Percentiles rank a stretch among this genome's conserved stretches.
Evolutionary conservation across 192 early-diverging fungal genomes (phyloP).

Genomic region (Entomortierella chlamydospora): DNA sequence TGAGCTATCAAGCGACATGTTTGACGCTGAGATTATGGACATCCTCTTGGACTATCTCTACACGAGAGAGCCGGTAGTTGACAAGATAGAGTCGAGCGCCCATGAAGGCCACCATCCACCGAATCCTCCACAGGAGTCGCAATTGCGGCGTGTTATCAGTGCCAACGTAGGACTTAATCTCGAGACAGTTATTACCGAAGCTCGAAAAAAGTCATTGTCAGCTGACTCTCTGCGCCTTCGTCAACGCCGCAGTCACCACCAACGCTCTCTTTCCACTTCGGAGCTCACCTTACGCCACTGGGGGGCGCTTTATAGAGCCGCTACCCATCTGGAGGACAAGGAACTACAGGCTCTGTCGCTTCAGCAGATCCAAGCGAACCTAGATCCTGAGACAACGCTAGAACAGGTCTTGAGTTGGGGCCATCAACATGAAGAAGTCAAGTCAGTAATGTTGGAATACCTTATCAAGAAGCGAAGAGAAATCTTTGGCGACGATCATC

Average conservation of each 20-base stretch:
- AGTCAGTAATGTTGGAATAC: slow-evolving; percentile 31
- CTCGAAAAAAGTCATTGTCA: not conserved
- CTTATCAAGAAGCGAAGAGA: slow-evolving; percentile 25
- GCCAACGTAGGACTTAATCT: slow-evolving; percentile 39
- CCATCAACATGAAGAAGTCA: slow-evolving; percentile 27
- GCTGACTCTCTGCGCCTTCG: not conserved
- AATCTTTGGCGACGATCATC: slow-evolving; percentile 36
- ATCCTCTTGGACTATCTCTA: slow-evolving; percentile 40
- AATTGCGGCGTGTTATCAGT: slow-evolving; percentile 5
- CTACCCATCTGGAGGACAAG: slow-evolving; percentile 20
- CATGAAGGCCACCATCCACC: not conserved
- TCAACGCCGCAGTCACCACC: slow-evolving; percentile 8
- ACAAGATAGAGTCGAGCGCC: not conserved
- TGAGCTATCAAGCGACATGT: slow-evolving; percentile 30
- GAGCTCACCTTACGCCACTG: slow-evolving; percentile 15
- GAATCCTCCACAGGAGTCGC: not conserved
- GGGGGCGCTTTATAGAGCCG: slow-evolving; percentile 29
- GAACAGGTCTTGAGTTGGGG: slow-evolving; percentile 38
- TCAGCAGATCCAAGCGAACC: slow-evolving; percentile 10
- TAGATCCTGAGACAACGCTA: slow-evolving; percentile 31
- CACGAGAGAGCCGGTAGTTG: slow-evolving; percentile 7
- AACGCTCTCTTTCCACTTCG: not conserved
- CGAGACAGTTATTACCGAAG: slow-evolving; percentile 3
- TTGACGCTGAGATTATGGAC: slow-evolving; percentile 33
- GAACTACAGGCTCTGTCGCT: slow-evolving; percentile 15